phyloP scores from a whole-genome alignment of 768 basidiomycete species.

The Tulasnella sp. region DNA sequence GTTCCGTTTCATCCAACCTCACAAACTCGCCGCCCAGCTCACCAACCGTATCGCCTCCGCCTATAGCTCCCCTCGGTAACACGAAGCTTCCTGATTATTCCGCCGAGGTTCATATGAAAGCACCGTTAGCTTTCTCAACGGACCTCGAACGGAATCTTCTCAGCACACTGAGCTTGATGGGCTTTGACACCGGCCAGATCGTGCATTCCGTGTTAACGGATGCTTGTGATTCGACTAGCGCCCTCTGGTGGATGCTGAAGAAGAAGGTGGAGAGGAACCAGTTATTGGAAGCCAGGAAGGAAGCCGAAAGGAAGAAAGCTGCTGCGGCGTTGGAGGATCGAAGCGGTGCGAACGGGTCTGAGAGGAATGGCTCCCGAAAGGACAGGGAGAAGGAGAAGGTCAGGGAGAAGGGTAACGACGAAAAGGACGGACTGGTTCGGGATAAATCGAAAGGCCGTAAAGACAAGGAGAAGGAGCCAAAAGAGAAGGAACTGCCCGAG shows the following conservation, averaged over 20 bases:
- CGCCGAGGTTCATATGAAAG: constrained; percentile 44
- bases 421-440: neutral
- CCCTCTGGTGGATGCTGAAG: constrained; percentile 95
- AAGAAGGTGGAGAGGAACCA: constrained; percentile 68
- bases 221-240: constrained; percentile 88
- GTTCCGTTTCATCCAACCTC: constrained; percentile 86
- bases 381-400: constrained; percentile 37
- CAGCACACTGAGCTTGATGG: constrained; percentile 66
- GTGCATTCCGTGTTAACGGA: constrained; percentile 88
- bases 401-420: constrained; percentile 28
- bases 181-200: constrained; percentile 92
- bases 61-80: constrained; percentile 32
- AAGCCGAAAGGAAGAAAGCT: constrained; percentile 26
- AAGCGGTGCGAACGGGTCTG: neutral
- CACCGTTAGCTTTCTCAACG: constrained; percentile 84
- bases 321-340: constrained; percentile 21
- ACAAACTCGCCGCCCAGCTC: constrained; percentile 33
- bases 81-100: constrained; percentile 39
- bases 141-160: constrained; percentile 75
- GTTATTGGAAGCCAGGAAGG: constrained; percentile 31
- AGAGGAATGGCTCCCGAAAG: constrained; percentile 30
- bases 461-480: constrained; percentile 10
- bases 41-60: constrained; percentile 28
- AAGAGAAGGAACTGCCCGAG: constrained; percentile 7
- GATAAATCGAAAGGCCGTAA: neutral